Conservation (phyloP, 768 basidiomycete genomes). For the Pulveroboletus sp. region DNA sequence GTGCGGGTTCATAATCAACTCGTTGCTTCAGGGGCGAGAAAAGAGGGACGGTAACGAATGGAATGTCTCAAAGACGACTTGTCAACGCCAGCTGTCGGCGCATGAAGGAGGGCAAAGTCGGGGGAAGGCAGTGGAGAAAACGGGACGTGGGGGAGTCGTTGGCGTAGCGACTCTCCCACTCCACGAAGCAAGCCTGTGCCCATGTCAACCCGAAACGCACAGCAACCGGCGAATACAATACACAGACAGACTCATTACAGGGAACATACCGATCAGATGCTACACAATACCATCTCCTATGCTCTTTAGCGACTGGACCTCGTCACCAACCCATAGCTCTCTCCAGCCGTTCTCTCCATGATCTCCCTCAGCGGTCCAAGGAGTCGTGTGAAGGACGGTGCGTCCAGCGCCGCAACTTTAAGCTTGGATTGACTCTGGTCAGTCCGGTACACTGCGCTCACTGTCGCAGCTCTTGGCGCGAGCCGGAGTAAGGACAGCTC, state of each 20-base stretch:
- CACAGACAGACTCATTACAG: background rate
- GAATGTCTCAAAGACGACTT: background rate
- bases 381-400: constrained; percentile 88
- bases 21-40: constrained; percentile 10
- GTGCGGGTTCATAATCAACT: constrained; percentile 17
- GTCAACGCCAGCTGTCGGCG: background rate
- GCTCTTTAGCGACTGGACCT: constrained; percentile 30
- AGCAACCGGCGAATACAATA: background rate
- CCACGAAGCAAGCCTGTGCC: too few relatives aligned
- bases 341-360: constrained; percentile 87
- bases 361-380: constrained; percentile 90
- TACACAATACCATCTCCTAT: background rate
- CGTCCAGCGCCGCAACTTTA: constrained; percentile 91
- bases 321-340: constrained; percentile 49
- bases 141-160: background rate
- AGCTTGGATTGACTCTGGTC: constrained; percentile 57
- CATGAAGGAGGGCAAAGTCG: constrained; percentile 8
- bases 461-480: constrained; percentile 93
- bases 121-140: background rate
- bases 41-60: constrained; percentile 20
- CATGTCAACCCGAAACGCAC: background rate
- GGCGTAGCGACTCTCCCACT: constrained; percentile 12
- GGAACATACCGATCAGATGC: constrained; percentile 5
- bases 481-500: constrained; percentile 87
- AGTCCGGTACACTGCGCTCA: constrained; percentile 60